A percentile compares a stretch with the other conserved stretches of the same genome.
phyloP scores from a whole-genome alignment of 2,329 filamentous ascomycete genomes.

The Penicillium occitanis region DNA sequence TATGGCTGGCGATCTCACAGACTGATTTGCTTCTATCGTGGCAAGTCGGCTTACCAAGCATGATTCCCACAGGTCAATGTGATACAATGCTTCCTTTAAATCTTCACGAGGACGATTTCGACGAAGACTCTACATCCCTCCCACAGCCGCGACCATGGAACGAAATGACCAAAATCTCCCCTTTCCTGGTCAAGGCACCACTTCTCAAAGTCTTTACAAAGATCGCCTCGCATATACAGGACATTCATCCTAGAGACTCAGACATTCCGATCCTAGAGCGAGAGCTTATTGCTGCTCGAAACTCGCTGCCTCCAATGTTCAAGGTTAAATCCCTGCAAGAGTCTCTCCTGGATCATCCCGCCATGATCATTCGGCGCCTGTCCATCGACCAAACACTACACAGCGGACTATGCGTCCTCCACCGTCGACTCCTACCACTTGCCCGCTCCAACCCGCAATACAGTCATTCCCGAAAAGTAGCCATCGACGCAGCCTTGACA shows the following conservation, averaged over 20 bases:
- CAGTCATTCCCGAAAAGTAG: slow-evolving; percentile 71
- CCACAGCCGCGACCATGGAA: slow-evolving; percentile 54
- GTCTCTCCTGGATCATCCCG: slow-evolving; percentile 64
- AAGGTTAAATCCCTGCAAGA: slow-evolving; percentile 70
- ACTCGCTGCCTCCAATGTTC: slow-evolving; percentile 72
- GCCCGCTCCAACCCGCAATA: slow-evolving; percentile 73
- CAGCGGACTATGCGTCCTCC: slow-evolving; percentile 79
- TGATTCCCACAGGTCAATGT: slow-evolving; percentile 60
- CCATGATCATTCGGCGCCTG: slow-evolving; percentile 72
- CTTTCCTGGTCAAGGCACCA: slow-evolving; percentile 40
- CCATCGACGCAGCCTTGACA: slow-evolving; percentile 76
- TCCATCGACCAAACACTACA: slow-evolving; percentile 53
- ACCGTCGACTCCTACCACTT: slow-evolving; percentile 74
- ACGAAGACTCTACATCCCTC: slow-evolving; percentile 49
- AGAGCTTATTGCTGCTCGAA: slow-evolving; percentile 52
- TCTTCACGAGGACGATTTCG: slow-evolving; percentile 61
- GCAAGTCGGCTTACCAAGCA: slow-evolving; percentile 62
- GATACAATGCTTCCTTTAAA: slow-evolving; percentile 59
- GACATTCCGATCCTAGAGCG: slow-evolving; percentile 54
- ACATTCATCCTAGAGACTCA: slow-evolving; percentile 53
- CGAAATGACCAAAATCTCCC: slow-evolving; percentile 53
- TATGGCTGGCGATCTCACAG: slow-evolving; percentile 48
- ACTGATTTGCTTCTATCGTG: slow-evolving; percentile 62
- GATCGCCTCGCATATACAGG: slow-evolving; percentile 36
- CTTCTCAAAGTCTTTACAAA: slow-evolving; percentile 36